Base-by-base conservation (phyloP, 768 basidiomycete genomes). In the Gloeopeniophorella convolvens region DNA sequence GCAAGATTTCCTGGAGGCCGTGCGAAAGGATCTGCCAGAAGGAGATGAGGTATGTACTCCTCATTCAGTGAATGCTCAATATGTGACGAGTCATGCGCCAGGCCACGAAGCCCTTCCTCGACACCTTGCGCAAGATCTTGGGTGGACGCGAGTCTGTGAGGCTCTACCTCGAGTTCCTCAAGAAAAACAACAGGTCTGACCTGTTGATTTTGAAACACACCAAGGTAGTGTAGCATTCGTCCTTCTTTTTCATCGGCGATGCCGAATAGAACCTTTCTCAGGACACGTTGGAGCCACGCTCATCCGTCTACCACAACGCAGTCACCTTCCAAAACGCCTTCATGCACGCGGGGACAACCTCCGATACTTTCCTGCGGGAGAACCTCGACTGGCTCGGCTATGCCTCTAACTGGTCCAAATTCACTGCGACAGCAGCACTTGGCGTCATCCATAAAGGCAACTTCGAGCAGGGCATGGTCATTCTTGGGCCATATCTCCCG, bases 381-480 rank as follows among this genome's bases (percentile, higher is more conserved):
- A 98, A 98, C 65, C 77, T 99, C 28, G 95, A 97, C 63, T 99
- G 94, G 93, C 79, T 99, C 4, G 89, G 82, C 9, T 78, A 90
- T 45, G 96, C 96, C 3, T 85, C 85, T 23, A 98, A 99, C 65
- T 99, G 96, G 96, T 89, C 92, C 24, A 99, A 98, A 63, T 99
- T 98, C 70, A 90, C 92, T 3, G 91, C 96, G 5, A 97, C 96
- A 11, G 93, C 96, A 16, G 93, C 89, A 8, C 80, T 99, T 20
- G 96, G 96, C 55, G 89, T 98, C 48, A 97, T 99, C 56, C 92
- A 98, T 72, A 94, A 95, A 63, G 96, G 96, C 35, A 93, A 93
- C 65, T 89, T 91, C 60, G 82, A 92, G 60, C 85, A 95, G 66
- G 94, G 93, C 42, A 85, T 88, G 79, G 82, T 80, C 39, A 89